Conservation (phyloP, 768 basidiomycete species). For the Phanerochaete carnosa region DNA sequence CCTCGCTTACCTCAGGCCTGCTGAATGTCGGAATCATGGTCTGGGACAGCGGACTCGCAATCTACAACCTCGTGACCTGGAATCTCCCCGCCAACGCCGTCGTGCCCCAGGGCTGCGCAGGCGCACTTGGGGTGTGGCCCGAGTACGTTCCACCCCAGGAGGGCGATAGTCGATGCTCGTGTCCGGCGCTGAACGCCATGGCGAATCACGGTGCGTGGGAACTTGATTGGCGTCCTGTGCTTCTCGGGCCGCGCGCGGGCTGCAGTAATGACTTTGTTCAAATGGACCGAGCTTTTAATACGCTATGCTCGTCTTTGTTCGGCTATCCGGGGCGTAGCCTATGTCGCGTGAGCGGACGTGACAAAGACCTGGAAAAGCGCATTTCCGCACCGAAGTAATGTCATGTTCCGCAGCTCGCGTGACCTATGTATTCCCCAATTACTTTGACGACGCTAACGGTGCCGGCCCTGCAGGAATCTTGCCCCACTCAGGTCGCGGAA, state of each 20-base stretch:
- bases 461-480: slow-evolving; percentile 31
- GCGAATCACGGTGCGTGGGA: slow-evolving; percentile 68
- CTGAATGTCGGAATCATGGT: slow-evolving; percentile 29
- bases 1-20: slow-evolving; percentile 7
- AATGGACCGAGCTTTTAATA: too few species aligned
- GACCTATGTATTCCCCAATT: too few species aligned
- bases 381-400: too few species aligned
- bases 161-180: slow-evolving; percentile 68
- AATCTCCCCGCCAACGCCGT: slow-evolving; percentile 31
- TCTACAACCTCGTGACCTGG: slow-evolving; percentile 50
- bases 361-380: too few species aligned
- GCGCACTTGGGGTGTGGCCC: slow-evolving; percentile 65
- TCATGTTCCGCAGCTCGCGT: too few species aligned
- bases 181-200: slow-evolving; percentile 76
- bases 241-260: neutral
- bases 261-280: neutral
- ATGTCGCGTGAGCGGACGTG: too few species aligned
- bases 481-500: slow-evolving; percentile 65
- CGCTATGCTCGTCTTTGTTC: too few species aligned
- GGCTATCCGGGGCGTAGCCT: too few species aligned
- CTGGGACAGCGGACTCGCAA: slow-evolving; percentile 51
- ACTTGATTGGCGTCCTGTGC: neutral
- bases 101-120: slow-evolving; percentile 29
- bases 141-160: slow-evolving; percentile 54
- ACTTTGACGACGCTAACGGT: neutral